These are phyloP conservation scores for Clavispora fructus DNA, from an alignment of 805 yeast species.

Conservation along the genomic window DNA sequence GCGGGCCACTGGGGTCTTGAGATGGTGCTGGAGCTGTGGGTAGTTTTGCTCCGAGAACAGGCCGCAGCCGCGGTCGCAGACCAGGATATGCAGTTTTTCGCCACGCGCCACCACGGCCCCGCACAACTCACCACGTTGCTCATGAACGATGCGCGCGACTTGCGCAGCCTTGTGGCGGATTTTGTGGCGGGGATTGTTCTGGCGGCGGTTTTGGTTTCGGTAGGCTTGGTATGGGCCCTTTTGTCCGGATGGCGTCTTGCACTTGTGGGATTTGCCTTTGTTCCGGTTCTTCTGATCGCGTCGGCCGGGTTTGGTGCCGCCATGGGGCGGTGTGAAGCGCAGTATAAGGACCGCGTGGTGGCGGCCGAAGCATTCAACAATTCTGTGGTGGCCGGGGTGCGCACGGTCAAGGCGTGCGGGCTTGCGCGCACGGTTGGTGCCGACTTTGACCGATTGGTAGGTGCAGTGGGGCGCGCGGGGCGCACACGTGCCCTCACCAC, in stretches of 20 bases:
- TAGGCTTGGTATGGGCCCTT: slow-evolving; percentile 76
- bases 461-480: slow-evolving; percentile 35
- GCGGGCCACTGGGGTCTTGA: slow-evolving; percentile 46
- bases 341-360: slow-evolving; percentile 54
- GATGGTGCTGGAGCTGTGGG: slow-evolving; percentile 65
- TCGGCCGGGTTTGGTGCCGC: slow-evolving; percentile 49
- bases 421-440: slow-evolving; percentile 44
- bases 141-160: slow-evolving; percentile 77
- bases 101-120: slow-evolving; percentile 30
- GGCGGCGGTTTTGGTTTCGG: slow-evolving; percentile 45
- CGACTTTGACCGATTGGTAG: slow-evolving; percentile 28
- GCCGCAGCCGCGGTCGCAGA: slow-evolving; percentile 45
- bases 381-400: slow-evolving; percentile 55
- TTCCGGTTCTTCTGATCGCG: slow-evolving; percentile 55
- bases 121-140: slow-evolving; percentile 60
- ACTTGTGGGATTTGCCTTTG: slow-evolving; percentile 71
- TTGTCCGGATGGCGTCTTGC: slow-evolving; percentile 82
- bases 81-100: slow-evolving; percentile 54
- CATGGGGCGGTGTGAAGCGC: slow-evolving; percentile 51
- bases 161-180: slow-evolving; percentile 59
- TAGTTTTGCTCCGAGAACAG: slow-evolving; percentile 44
- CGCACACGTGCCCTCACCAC: slow-evolving; percentile 49
- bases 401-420: slow-evolving; percentile 57
- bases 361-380: slow-evolving; percentile 45
- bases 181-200: slow-evolving; percentile 53